phyloP scores from a whole-genome alignment of 306 rosid species.

The Vachellia pachyceras region DNA sequence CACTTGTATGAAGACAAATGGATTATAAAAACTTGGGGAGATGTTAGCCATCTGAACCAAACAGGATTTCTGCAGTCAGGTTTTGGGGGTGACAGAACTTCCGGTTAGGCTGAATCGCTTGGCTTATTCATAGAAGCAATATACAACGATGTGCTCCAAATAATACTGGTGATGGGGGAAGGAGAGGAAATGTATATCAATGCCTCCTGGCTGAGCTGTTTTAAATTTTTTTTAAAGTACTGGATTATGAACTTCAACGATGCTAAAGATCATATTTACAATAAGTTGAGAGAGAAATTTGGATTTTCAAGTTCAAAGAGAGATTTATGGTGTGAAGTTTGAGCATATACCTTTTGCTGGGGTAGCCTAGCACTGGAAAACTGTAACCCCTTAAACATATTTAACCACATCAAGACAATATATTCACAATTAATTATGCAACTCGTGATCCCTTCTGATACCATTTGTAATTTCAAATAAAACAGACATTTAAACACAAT shows the following conservation, averaged over 20 bases:
- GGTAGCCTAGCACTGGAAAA: too few species aligned
- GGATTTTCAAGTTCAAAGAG: background rate
- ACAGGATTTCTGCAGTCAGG: conserved; percentile 68
- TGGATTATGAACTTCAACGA: background rate
- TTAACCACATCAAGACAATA: too few species aligned
- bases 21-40: conserved; percentile 73
- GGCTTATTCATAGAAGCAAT: background rate
- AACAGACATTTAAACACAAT: too few species aligned
- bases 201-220: background rate
- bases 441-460: too few species aligned
- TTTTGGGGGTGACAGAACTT: conserved; percentile 83
- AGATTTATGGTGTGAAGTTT: background rate
- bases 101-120: conserved; percentile 63
- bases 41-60: conserved; percentile 73
- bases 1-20: conserved; percentile 68
- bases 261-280: conserved; percentile 6
- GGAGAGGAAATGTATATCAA: background rate
- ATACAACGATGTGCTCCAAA: background rate
- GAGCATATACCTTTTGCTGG: too few species aligned
- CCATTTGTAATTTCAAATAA: too few species aligned
- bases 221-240: background rate
- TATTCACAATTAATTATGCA: too few species aligned
- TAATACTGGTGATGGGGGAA: conserved; percentile 16
- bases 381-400: too few species aligned
- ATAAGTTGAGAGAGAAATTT: background rate